Evolutionary conservation across 352 stramenopile genomes (phyloP).

Genomic region (Phytopythium mirpurense): DNA sequence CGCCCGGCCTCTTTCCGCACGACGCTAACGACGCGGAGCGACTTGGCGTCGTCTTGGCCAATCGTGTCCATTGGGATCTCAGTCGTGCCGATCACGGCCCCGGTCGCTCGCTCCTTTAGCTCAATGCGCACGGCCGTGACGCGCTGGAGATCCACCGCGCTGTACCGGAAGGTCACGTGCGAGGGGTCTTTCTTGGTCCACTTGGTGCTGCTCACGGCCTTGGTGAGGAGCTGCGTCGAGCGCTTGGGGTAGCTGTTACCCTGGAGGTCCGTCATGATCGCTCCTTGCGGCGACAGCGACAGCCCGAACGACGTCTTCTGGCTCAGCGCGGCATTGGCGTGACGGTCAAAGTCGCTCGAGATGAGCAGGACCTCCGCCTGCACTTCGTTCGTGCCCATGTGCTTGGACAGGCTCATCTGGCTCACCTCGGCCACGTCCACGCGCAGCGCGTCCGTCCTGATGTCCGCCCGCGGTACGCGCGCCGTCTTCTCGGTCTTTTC

Average conservation of each 20-base stretch:
- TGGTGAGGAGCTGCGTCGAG: conserved; percentile 20
- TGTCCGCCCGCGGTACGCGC: conserved; percentile 22
- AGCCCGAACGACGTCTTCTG: conserved; percentile 35
- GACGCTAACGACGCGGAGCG: conserved; percentile 20
- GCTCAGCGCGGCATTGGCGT: conserved; percentile 13
- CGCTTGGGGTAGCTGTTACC: conserved; percentile 22
- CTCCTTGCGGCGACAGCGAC: conserved; percentile 28
- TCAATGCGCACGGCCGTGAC: conserved; percentile 29
- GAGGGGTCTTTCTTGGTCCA: conserved; percentile 2
- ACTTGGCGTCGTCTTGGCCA: background rate
- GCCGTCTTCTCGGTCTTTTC: conserved; percentile 12
- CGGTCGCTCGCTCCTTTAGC: conserved; percentile 22
- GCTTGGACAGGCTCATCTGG: conserved; percentile 37
- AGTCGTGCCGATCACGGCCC: conserved; percentile 26
- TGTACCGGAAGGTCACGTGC: conserved; percentile 25
- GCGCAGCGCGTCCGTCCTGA: conserved; percentile 40
- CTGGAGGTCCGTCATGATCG: conserved; percentile 31
- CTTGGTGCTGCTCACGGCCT: conserved; percentile 2
- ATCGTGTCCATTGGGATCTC: conserved; percentile 33
- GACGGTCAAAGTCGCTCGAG: conserved; percentile 41
- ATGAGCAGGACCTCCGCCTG: conserved; percentile 37
- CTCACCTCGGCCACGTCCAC: conserved; percentile 44
- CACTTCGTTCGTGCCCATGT: conserved; percentile 20
- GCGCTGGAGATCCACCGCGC: conserved; percentile 35
- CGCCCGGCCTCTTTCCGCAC: conserved; percentile 16